These are phyloP conservation scores for Rhodofomes roseus DNA, from an alignment of 1,284 basidiomycete species.

Conservation along the genomic window DNA sequence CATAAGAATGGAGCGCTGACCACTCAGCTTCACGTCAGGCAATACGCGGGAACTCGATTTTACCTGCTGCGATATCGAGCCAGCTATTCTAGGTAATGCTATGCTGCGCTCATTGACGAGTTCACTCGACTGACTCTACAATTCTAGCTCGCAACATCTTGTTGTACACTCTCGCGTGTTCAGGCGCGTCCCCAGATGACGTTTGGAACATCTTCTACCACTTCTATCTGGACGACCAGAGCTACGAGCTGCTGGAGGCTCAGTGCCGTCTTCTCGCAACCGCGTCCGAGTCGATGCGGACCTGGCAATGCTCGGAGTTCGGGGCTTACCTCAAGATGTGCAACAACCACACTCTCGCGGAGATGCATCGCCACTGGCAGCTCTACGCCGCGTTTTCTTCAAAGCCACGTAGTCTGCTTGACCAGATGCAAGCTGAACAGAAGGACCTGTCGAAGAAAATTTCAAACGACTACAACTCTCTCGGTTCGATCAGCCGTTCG, in stretches of 20 bases:
- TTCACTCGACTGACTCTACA: background rate
- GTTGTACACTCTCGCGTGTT: constrained; percentile 29
- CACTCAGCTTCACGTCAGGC: background rate
- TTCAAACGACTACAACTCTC: background rate
- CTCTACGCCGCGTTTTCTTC: constrained; percentile 30
- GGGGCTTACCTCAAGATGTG: constrained; percentile 35
- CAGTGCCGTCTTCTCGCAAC: constrained; percentile 44
- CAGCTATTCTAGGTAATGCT: constrained; percentile 48
- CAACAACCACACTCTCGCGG: constrained; percentile 35
- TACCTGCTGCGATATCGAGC: constrained; percentile 58
- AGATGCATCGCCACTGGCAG: constrained; percentile 41
- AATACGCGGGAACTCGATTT: constrained; percentile 42
- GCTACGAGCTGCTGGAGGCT: constrained; percentile 34
- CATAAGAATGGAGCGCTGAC: too few species aligned
- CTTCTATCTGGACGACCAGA: constrained; percentile 42
- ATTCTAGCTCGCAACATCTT: constrained; percentile 39
- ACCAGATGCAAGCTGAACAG: constrained; percentile 18
- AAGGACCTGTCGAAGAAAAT: constrained; percentile 9
- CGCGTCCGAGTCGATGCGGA: constrained; percentile 31
- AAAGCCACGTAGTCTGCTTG: constrained; percentile 8
- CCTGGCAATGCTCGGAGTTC: constrained; percentile 44
- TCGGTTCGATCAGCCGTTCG: constrained; percentile 26
- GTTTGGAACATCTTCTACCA: constrained; percentile 61
- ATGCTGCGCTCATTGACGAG: background rate
- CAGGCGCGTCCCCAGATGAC: constrained; percentile 29